Percentiles rank a stretch among this genome's conserved stretches.
phyloP scores from a whole-genome alignment of 768 basidiomycete species.

The Pleurotus sapidus region DNA sequence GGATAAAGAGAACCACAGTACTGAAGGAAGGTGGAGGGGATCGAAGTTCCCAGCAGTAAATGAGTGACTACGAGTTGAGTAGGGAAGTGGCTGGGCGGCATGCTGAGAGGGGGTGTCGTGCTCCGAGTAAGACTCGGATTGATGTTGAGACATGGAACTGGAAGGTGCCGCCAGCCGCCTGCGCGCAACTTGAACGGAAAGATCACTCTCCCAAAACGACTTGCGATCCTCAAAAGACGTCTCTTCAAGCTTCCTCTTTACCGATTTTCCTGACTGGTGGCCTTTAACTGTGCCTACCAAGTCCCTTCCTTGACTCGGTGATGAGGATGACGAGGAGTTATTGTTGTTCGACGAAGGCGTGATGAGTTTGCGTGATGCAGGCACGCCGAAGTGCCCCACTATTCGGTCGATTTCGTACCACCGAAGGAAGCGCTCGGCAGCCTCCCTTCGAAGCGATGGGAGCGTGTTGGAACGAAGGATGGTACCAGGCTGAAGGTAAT shows the following conservation, averaged over 20 bases:
- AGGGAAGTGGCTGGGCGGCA: not conserved
- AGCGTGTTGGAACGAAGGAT: conserved; percentile 44
- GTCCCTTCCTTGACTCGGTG: not conserved
- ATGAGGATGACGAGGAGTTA: not conserved
- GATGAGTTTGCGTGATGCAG: conserved; percentile 1
- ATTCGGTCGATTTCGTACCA: conserved; percentile 71
- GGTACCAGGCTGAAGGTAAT: conserved; percentile 1
- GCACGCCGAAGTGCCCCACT: conserved; percentile 29
- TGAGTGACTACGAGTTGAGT: not conserved
- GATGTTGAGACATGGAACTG: conserved; percentile 2
- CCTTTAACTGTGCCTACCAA: not conserved
- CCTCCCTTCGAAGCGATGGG: conserved; percentile 55
- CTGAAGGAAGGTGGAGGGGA: conserved; percentile 64
- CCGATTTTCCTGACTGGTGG: not conserved
- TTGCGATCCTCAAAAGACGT: conserved; percentile 10
- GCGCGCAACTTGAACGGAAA: conserved; percentile 11
- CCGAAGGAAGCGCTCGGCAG: conserved; percentile 64
- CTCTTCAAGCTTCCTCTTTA: conserved; percentile 2
- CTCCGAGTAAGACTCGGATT: not conserved
- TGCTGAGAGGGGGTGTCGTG: not conserved
- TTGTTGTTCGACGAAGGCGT: not conserved
- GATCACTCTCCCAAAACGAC: conserved; percentile 13
- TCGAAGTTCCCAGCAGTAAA: conserved; percentile 36
- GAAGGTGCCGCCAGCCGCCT: conserved; percentile 17
- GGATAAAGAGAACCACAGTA: conserved; percentile 59